Conservation (phyloP, 163 green algal species). For the Picocystis sp. region DNA sequence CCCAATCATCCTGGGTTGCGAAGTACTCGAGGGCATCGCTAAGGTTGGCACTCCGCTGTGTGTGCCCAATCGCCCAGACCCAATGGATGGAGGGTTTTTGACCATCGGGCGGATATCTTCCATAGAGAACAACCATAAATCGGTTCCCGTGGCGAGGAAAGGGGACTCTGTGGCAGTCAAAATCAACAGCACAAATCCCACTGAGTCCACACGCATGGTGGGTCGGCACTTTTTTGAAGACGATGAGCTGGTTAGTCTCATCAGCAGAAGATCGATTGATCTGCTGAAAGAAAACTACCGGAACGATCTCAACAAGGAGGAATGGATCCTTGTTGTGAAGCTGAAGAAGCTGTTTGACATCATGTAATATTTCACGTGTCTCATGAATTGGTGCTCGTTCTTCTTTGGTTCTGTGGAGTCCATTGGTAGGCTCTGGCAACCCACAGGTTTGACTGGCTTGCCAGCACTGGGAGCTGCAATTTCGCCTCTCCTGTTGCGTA, state of each 20-base stretch:
- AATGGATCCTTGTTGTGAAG: slow-evolving; percentile 41
- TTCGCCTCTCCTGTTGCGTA: too few species aligned
- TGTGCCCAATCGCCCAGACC: slow-evolving; percentile 40
- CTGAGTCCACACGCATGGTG: slow-evolving; percentile 62
- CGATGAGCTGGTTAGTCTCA: slow-evolving; percentile 32
- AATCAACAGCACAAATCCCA: slow-evolving; percentile 64
- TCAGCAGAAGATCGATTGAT: slow-evolving; percentile 80
- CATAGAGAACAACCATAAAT: slow-evolving; percentile 94
- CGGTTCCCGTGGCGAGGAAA: slow-evolving; percentile 52
- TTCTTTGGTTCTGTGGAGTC: not conserved
- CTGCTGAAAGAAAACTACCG: slow-evolving; percentile 71
- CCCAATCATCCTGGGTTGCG: slow-evolving; percentile 89
- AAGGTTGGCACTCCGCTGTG: slow-evolving; percentile 77
- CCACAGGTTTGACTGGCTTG: too few species aligned
- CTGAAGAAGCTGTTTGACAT: slow-evolving; percentile 51
- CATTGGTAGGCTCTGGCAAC: too few species aligned
- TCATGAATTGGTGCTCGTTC: too few species aligned
- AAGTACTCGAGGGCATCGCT: slow-evolving; percentile 78
- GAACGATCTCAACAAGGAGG: slow-evolving; percentile 61
- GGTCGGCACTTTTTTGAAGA: slow-evolving; percentile 87
- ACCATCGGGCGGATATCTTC: slow-evolving; percentile 80
- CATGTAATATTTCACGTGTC: slow-evolving; percentile 12
- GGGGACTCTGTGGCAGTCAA: slow-evolving; percentile 67
- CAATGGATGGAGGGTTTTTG: slow-evolving; percentile 27
- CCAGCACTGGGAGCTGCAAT: too few species aligned